These are phyloP conservation scores for Royoungia palumana DNA, from an alignment of 768 basidiomycete species.

Conservation along the genomic window DNA sequence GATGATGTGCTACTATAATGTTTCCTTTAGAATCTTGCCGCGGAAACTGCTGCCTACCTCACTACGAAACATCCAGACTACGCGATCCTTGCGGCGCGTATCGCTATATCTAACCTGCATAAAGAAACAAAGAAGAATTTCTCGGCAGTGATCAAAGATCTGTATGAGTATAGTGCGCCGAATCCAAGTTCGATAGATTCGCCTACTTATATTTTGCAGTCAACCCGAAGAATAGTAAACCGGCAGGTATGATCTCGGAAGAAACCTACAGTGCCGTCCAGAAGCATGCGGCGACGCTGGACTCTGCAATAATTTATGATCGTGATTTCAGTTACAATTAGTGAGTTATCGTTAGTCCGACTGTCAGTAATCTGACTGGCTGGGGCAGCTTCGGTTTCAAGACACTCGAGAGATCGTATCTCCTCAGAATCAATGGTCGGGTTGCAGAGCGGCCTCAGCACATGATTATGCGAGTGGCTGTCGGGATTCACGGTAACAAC, in stretches of 20 bases:
- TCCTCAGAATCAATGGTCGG: constrained; percentile 89
- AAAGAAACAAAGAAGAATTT: constrained; percentile 99
- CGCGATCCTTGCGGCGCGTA: constrained; percentile 95
- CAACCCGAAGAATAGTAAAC: constrained; percentile 89
- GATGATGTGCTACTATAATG: constrained; percentile 3
- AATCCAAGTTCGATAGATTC: background rate
- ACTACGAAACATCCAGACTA: constrained; percentile 98
- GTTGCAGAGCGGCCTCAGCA: constrained; percentile 98
- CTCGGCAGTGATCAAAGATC: constrained; percentile 85
- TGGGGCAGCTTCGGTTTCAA: constrained; percentile 92
- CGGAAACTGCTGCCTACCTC: constrained; percentile 95
- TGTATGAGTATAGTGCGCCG: constrained; percentile 81
- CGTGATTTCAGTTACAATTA: constrained; percentile 98
- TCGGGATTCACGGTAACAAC: constrained; percentile 91
- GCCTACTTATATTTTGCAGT: constrained; percentile 42
- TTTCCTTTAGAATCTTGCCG: constrained; percentile 75
- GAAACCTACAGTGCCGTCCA: constrained; percentile 80
- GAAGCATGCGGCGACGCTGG: constrained; percentile 75
- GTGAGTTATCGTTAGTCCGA: constrained; percentile 41
- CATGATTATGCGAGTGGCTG: constrained; percentile 99
- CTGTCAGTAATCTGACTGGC: background rate
- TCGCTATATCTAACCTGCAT: constrained; percentile 97
- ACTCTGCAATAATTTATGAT: constrained; percentile 96
- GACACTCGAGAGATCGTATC: constrained; percentile 96
- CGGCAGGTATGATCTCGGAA: constrained; percentile 89